phyloP scores from a whole-genome alignment of 306 rosid species.

The Adenanthera pavonina region DNA sequence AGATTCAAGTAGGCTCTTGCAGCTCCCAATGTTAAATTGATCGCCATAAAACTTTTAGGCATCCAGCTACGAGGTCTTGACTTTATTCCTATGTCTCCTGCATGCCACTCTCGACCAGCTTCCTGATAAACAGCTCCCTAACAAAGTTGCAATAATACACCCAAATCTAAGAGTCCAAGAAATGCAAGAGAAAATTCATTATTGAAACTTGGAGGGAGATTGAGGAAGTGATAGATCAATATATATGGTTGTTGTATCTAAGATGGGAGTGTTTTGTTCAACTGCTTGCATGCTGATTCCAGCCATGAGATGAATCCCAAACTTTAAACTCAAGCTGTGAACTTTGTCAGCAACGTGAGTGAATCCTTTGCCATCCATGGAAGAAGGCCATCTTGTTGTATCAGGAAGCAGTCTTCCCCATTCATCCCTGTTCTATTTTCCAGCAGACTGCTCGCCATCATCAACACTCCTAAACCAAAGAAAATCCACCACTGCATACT shows the following conservation, averaged over 20 bases:
- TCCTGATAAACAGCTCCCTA: conserved; percentile 65
- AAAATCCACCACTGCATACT: conserved; percentile 88
- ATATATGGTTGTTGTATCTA: conserved; percentile 51
- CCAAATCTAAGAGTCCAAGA: no score
- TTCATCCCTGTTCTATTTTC: conserved; percentile 66
- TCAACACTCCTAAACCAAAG: conserved; percentile 74
- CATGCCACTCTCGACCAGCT: conserved; percentile 61
- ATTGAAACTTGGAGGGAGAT: no score
- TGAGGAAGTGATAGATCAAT: no score
- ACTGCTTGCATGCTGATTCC: conserved; percentile 80
- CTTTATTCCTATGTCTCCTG: conserved; percentile 69
- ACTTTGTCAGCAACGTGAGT: conserved; percentile 56
- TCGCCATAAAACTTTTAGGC: conserved; percentile 71
- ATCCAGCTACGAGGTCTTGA: conserved; percentile 72
- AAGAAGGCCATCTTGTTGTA: conserved; percentile 81
- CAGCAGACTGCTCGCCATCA: conserved; percentile 60
- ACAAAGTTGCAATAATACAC: background rate
- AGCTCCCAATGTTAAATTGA: conserved; percentile 61
- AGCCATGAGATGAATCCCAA: conserved; percentile 87
- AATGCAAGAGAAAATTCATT: no score
- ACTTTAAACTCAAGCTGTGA: conserved; percentile 68
- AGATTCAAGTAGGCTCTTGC: conserved; percentile 79
- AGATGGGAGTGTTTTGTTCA: conserved; percentile 64
- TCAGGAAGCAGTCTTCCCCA: conserved; percentile 88
- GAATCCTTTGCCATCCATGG: conserved; percentile 66